Evolutionary conservation across 2,329 filamentous ascomycete species (phyloP).

Genomic region (Coleophoma crateriformis): DNA sequence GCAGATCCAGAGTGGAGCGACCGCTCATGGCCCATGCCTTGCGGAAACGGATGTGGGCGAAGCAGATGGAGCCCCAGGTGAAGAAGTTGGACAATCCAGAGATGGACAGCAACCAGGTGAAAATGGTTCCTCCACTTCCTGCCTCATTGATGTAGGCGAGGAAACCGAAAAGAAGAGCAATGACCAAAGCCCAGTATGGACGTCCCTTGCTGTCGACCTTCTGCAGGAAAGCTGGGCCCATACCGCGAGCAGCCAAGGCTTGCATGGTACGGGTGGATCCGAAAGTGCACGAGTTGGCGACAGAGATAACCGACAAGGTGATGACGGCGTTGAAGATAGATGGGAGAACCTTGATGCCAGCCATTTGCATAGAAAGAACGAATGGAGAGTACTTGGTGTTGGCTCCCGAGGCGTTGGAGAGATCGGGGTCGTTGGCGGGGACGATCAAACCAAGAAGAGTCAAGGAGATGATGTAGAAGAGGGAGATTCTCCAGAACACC

Average conservation of each 20-base stretch:
- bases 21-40: slow-evolving; percentile 54
- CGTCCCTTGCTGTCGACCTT: slow-evolving; percentile 59
- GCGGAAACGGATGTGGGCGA: slow-evolving; percentile 61
- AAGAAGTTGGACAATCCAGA: slow-evolving; percentile 69
- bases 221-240: slow-evolving; percentile 43
- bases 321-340: slow-evolving; percentile 49
- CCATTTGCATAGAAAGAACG: slow-evolving; percentile 43
- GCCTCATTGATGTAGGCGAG: slow-evolving; percentile 51
- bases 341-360: slow-evolving; percentile 42
- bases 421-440: slow-evolving; percentile 21
- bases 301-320: slow-evolving; percentile 44
- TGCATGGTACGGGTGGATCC: slow-evolving; percentile 46
- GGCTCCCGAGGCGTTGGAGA: slow-evolving; percentile 20
- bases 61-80: slow-evolving; percentile 64
- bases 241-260: slow-evolving; percentile 33
- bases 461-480: slow-evolving; percentile 39
- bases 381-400: slow-evolving; percentile 36
- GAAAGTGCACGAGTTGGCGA: slow-evolving; percentile 46
- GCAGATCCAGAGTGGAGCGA: slow-evolving; percentile 39
- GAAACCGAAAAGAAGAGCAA: slow-evolving; percentile 50
- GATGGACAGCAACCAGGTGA: slow-evolving; percentile 62
- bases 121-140: slow-evolving; percentile 36
- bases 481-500: slow-evolving; percentile 39
- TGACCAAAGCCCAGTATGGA: slow-evolving; percentile 46
- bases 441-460: slow-evolving; percentile 38